Conservation (phyloP, 2,329 filamentous ascomycete genomes). For the Chaetomium sp. region DNA sequence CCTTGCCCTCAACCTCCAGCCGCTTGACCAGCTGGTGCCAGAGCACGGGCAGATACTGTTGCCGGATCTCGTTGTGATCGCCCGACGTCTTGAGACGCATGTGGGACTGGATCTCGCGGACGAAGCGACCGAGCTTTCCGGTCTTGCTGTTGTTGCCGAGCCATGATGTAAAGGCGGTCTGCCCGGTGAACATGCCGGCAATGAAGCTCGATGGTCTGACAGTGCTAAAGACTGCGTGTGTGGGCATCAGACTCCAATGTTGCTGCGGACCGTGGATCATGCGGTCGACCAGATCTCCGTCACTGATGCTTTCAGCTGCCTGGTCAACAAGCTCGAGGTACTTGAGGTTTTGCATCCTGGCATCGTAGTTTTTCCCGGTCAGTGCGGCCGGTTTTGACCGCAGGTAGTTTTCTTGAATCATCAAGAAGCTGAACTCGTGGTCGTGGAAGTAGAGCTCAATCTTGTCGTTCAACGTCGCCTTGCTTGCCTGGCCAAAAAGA, state of each 20-base stretch:
- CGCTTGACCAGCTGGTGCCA: conserved; percentile 79
- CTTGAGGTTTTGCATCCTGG: conserved; percentile 74
- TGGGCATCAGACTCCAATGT: conserved; percentile 97
- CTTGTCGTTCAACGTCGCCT: conserved; percentile 91
- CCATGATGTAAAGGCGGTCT: conserved; percentile 81
- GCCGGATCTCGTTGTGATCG: conserved; percentile 89
- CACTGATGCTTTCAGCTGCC: conserved; percentile 93
- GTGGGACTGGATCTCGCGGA: conserved; percentile 95
- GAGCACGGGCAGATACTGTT: conserved; percentile 87
- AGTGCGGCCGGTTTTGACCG: conserved; percentile 73
- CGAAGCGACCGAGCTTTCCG: conserved; percentile 73
- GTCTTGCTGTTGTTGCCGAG: conserved; percentile 92
- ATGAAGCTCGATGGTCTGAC: conserved; percentile 88
- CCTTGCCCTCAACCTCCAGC: conserved; percentile 77
- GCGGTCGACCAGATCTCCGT: conserved; percentile 91
- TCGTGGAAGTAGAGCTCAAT: conserved; percentile 99
- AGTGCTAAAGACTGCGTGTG: conserved; percentile 93
- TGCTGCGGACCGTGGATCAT: conserved; percentile 99
- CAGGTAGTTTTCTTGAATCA: conserved; percentile 98
- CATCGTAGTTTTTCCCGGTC: conserved; percentile 58
- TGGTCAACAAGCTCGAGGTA: conserved; percentile 82
- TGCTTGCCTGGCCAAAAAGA: conserved; percentile 81
- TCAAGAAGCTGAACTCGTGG: conserved; percentile 94
- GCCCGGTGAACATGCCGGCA: conserved; percentile 73
- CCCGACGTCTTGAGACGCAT: conserved; percentile 91